These are phyloP conservation scores for Alternaria arborescens DNA, from an alignment of 2,329 filamentous ascomycete genomes.

Conservation along the genomic window DNA sequence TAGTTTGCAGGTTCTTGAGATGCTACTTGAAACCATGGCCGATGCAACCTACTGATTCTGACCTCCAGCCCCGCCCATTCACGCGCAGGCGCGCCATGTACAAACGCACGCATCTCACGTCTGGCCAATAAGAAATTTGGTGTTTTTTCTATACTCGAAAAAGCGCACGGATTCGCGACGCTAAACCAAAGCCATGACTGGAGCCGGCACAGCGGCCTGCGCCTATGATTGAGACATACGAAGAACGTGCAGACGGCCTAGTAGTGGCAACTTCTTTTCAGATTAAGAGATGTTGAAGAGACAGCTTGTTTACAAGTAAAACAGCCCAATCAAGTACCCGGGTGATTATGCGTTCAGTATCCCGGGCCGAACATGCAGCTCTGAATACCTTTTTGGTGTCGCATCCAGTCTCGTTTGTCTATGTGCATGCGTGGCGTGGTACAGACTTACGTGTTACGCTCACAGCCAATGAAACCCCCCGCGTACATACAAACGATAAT, in stretches of 20 bases:
- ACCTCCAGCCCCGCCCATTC: too few relatives aligned
- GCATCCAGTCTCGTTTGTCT: not conserved
- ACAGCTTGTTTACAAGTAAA: not conserved
- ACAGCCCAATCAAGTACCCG: not conserved
- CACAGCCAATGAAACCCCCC: not conserved
- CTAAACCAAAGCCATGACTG: not conserved
- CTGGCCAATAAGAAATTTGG: too few relatives aligned
- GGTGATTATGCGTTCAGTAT: too few relatives aligned
- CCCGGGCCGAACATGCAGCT: not conserved
- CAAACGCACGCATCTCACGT: too few relatives aligned
- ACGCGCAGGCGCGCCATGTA: too few relatives aligned
- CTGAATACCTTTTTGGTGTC: not conserved
- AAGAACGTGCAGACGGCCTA: too few relatives aligned
- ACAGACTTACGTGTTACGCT: not conserved
- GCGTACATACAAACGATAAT: too few relatives aligned
- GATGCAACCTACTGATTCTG: too few relatives aligned
- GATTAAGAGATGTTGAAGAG: not conserved
- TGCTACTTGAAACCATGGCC: too few relatives aligned
- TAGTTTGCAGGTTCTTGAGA: too few relatives aligned
- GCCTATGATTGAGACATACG: not conserved
- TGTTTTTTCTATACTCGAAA: not conserved
- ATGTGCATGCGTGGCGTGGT: not conserved
- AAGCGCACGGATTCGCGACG: not conserved
- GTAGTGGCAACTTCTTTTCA: not conserved
- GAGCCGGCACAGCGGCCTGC: not conserved